Evolutionary conservation across 2,329 filamentous ascomycete genomes (phyloP), one percentile per base, ranked within the genome.

Genomic region (Malbranchea zuffiana): DNA sequence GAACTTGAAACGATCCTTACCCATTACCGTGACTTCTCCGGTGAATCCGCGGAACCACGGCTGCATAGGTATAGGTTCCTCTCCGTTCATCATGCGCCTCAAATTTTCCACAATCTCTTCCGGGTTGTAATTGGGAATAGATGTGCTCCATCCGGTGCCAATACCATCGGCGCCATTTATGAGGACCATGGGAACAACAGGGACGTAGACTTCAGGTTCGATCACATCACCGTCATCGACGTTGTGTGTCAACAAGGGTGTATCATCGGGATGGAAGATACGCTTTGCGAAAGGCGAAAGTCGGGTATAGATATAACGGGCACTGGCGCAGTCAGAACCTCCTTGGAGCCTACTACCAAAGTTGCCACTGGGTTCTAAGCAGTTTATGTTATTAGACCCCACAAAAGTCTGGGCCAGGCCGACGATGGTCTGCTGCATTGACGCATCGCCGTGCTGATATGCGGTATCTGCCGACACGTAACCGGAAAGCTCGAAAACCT

Each of bases 31-130:
- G 2, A 81, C 69, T 7, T 72, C 75, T 37, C 92, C 92, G 48
- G 82, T 92, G 78, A 90, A 98, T 13, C 87, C 87, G 48, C 86
- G 80, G 69, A 93, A 98, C 90, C 90, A 98, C 1, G 90, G 90
- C 21, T 71, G 75, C 90, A 98, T 98, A 1, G 82, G 74, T 52
- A 77, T 67, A 57, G 93, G 85, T 28, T 83, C 75, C 3, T 72
- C 60, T 12, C 78, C 75, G 1, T 72, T 67, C 85, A 98, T 95
- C 52, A 90, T 77, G 17, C 83, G 79, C 62, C 72, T 87, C 44
- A 98, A 58, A 48, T 98, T 96, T 35, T 76, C 78, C 44, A 98
- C 82, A 40, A 98, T 78, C 34, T 96, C 87, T 41, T 82, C 70
- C 0, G 90, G 90, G 48, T 92, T 86, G 56, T 93, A 98, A 60